Evolutionary conservation across 2,329 filamentous ascomycete species (phyloP), one percentile per base, ranked within the genome.

Genomic region (Alternaria gansuensis): DNA sequence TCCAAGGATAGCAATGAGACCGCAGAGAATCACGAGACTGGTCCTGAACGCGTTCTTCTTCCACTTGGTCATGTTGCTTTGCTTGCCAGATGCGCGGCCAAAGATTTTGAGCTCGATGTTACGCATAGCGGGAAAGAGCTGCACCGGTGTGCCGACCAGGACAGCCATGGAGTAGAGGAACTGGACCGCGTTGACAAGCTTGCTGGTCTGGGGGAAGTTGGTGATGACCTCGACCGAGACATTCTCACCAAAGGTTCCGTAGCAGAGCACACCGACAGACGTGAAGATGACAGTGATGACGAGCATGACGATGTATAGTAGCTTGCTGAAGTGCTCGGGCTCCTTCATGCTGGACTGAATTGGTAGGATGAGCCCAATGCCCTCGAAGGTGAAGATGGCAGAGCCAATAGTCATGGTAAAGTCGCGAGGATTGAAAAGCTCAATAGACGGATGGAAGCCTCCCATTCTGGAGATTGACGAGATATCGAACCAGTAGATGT

Each of bases 301-400:
- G 60, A 88, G 71, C 89, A 92, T 92, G 75, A 92, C 86, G 11
- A 85, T 65, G 60, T 83, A 89, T 1, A 92, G 84, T 3, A 92
- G 82, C 56, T 81, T 81, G 66, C 85, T 83, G 67, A 92, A 92
- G 17, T 87, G 83, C 62, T 90, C 81, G 0, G 90, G 90, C 57
- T 87, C 81, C 68, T 85, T 85, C 90, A 92, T 92, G 56, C 87
- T 89, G 8, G 88, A 89, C 72, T 92, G 88, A 53, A 92, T 92
- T 0, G 90, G 90, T 8, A 92, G 80, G 63, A 92, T 91, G 24
- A 92, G 84, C 1, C 90, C 90, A 45, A 92, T 92, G 46, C 90
- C 90, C 73, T 92, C 90, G 66, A 91, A 92, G 0, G 90, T 91
- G 78, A 92, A 92, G 70, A 92, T 91, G 36, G 88, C 87, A 2